Conservation (phyloP, 306 rosid species). For the Pterocarpus macrocarpus region DNA sequence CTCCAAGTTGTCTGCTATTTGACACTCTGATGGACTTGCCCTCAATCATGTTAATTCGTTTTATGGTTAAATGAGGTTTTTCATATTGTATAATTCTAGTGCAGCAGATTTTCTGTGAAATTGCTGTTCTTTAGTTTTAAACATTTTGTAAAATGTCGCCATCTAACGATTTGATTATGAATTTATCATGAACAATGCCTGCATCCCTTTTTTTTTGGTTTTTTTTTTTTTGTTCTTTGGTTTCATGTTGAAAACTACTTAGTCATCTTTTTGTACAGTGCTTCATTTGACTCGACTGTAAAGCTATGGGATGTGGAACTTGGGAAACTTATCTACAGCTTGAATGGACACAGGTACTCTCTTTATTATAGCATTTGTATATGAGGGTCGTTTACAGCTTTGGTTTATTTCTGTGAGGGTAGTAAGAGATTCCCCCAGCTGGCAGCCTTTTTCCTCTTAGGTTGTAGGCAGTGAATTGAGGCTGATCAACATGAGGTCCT, state of each 20-base stretch:
- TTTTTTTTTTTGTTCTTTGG: not conserved
- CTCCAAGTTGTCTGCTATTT: not conserved
- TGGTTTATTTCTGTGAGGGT: no score
- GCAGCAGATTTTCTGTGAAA: not conserved
- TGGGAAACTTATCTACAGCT: constrained; percentile 79
- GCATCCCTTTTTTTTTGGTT: no score
- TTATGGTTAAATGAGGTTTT: not conserved
- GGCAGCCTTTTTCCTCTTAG: no score
- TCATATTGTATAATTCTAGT: not conserved
- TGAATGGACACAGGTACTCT: constrained; percentile 87
- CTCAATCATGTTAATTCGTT: not conserved
- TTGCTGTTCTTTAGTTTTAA: not conserved
- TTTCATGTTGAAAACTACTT: constrained; percentile 8
- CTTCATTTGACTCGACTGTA: constrained; percentile 91
- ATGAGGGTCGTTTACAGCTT: no score
- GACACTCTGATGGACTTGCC: not conserved
- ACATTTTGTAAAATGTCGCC: no score
- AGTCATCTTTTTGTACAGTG: constrained; percentile 60
- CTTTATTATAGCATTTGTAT: not conserved
- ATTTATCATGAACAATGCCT: no score
- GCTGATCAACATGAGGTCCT: not conserved
- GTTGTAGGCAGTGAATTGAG: not conserved
- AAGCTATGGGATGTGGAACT: constrained; percentile 88
- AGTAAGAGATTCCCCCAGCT: no score
- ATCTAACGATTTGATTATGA: no score